Evolutionary conservation across 2,329 filamentous ascomycete species (phyloP).

Genomic region (Cercospora citrullina): DNA sequence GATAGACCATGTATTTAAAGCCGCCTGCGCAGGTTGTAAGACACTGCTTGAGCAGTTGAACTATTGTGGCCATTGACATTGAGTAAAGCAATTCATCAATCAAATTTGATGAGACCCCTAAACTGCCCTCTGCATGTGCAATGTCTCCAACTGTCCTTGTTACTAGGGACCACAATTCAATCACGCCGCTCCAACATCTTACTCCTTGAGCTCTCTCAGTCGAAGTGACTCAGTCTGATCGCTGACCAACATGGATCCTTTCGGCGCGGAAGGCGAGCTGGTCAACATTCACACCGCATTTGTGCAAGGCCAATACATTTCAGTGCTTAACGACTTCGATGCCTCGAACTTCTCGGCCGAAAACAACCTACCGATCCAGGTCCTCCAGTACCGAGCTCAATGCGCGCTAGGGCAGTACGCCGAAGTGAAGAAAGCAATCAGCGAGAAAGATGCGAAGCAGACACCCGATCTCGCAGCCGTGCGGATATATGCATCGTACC

Average conservation of each 20-base stretch:
- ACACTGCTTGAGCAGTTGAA: background rate
- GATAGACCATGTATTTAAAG: slow-evolving; percentile 8
- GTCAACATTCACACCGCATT: slow-evolving; percentile 68
- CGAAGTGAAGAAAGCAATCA: slow-evolving; percentile 67
- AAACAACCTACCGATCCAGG: slow-evolving; percentile 73
- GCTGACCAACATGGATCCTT: slow-evolving; percentile 57
- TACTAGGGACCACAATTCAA: background rate
- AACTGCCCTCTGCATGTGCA: background rate
- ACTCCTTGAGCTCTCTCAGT: background rate
- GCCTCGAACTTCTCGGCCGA: slow-evolving; percentile 73
- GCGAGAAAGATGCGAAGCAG: slow-evolving; percentile 60
- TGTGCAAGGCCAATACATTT: slow-evolving; percentile 78
- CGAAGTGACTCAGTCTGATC: background rate
- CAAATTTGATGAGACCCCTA: slow-evolving; percentile 6
- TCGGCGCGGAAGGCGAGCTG: slow-evolving; percentile 66
- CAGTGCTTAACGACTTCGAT: slow-evolving; percentile 78
- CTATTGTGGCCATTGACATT: background rate
- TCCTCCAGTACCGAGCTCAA: slow-evolving; percentile 78
- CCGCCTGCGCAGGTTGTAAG: background rate
- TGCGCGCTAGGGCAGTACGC: slow-evolving; percentile 78
- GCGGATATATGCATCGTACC: slow-evolving; percentile 69
- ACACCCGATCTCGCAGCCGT: slow-evolving; percentile 73
- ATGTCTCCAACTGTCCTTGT: slow-evolving; percentile 6
- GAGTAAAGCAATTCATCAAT: background rate
- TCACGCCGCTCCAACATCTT: background rate